These are phyloP conservation scores for Smallanthus sonchifolius DNA, from an alignment of 129 eudicot genomes.

Conservation along the genomic window DNA sequence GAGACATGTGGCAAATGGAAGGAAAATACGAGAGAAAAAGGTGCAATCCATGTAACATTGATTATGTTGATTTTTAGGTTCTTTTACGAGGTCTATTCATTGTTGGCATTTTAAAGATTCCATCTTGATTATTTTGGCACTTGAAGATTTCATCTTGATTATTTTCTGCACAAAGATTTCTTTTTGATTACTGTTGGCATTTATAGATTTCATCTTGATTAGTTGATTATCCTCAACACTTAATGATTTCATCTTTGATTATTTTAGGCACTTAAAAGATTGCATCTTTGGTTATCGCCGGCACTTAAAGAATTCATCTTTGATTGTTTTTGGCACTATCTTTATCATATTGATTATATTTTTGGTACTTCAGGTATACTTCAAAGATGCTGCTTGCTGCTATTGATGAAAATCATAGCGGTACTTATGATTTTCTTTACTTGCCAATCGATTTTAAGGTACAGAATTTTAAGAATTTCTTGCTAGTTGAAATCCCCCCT, in stretches of 20 bases:
- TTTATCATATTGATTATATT: neutral
- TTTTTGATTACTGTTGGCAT: neutral
- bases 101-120: neutral
- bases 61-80: constrained; percentile 1
- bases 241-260: neutral
- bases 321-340: neutral
- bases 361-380: constrained; percentile 65
- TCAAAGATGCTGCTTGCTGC: constrained; percentile 92
- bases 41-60: neutral
- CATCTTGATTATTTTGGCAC: neutral
- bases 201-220: neutral
- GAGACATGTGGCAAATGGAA: neutral
- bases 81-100: neutral
- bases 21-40: neutral
- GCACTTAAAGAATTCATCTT: neutral
- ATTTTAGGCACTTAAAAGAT: neutral
- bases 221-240: neutral
- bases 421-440: constrained; percentile 89
- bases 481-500: neutral
- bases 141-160: neutral
- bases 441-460: constrained; percentile 97
- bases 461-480: neutral
- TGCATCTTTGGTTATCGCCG: neutral
- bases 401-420: constrained; percentile 80
- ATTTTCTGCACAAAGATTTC: neutral